These are phyloP conservation scores for Podosphaera xanthii DNA, from an alignment of 2,329 filamentous ascomycete genomes.

Conservation along the genomic window DNA sequence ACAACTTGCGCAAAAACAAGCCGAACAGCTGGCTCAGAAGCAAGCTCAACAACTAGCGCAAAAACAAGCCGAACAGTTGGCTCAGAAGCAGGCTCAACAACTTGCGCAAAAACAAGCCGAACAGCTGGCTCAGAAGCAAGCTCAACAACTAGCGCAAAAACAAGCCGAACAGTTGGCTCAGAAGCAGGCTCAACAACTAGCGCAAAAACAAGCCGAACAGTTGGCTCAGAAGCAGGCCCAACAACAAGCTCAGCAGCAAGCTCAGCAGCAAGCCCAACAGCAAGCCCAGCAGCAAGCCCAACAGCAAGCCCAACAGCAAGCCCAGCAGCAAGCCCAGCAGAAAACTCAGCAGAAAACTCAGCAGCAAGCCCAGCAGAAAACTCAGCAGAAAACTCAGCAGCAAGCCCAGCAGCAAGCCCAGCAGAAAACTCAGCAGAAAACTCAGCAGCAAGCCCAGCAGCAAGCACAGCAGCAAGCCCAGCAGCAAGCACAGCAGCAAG, in stretches of 20 bases:
- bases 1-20: slow-evolving; percentile 1
- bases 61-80: slow-evolving; percentile 1
- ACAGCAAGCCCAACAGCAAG: too few species aligned
- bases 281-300: too few species aligned
- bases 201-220: too few species aligned
- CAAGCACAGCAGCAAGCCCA: not conserved
- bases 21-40: slow-evolving; percentile 2
- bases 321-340: not conserved
- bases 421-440: slow-evolving; percentile 3
- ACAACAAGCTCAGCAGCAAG: too few species aligned
- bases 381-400: slow-evolving; percentile 4
- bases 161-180: not conserved
- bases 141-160: not conserved
- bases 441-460: not conserved
- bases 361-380: slow-evolving; percentile 1
- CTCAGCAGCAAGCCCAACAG: too few species aligned
- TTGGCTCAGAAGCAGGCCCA: too few species aligned
- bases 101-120: slow-evolving; percentile 3
- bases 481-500: not conserved
- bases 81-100: slow-evolving; percentile 4
- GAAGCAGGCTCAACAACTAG: not conserved
- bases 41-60: slow-evolving; percentile 2
- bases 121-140: slow-evolving; percentile 4
- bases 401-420: slow-evolving; percentile 2
- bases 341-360: slow-evolving; percentile 2